Base-by-base conservation (phyloP, 176 grass and related monocot genomes). In the Oryza longistaminata region DNA sequence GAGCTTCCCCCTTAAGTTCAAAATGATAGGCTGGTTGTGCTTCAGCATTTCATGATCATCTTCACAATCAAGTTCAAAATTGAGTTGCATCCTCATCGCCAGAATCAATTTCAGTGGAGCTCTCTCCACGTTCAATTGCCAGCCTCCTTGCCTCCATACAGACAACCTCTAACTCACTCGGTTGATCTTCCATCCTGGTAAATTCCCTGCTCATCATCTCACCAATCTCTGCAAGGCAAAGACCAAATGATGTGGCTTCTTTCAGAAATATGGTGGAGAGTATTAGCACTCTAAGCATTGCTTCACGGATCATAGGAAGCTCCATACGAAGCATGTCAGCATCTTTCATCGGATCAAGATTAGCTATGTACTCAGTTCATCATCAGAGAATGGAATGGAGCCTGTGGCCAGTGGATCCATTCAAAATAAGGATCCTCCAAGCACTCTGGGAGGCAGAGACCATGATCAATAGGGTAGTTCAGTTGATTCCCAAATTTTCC, bases 341-440 rank as follows among this genome's bases (percentile, higher is more conserved):
- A 85, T 97, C 94, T 85, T 77, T 97, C 33, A 89, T 42, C 29
- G 94, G 94, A 68, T 97, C 92, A 73, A 97, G 90, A 67, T 87
- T 90, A 66, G 52, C 78, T 83, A 97, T 94, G 72, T 97, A 97
- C 22, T 92, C 39, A 25, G 85, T 34, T 97, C 94, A 85, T 97
- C 92, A 21, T 94, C 90, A 2, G 92, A 92, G 34, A 97, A 97
- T 12, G 92, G 87, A 22, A 97, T 85, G 40, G 88, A 97, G 94
- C 90, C 68, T 97, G 92, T 70, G 92, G 92, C 94, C 92, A 97
- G 68, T 97, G 94, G 71, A 97, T 94, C 94, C 94, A 97, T 80
- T 97, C 94, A 88, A 97, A 97, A 92, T 97, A 97, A 70, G 94
- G 94, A 88, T 97, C 94, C 83, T 97, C 94, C 27, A 97, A 92